Evolutionary conservation across 176 grass and related monocot genomes (phyloP).

Genomic region (Calamus simplicifolius): DNA sequence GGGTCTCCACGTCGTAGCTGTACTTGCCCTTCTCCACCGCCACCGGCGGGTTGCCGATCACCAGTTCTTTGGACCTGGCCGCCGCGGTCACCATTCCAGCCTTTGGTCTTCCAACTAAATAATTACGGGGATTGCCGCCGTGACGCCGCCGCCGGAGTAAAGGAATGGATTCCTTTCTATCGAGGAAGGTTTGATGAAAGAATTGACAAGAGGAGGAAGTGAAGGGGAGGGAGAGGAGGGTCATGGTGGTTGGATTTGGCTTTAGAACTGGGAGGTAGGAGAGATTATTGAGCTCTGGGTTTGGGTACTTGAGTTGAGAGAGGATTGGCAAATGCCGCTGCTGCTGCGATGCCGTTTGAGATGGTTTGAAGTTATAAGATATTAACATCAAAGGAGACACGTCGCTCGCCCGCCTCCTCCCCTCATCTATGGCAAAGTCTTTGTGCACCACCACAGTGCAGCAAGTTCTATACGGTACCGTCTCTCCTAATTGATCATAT

Average conservation of each 20-base stretch:
- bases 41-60: slow-evolving; percentile 22
- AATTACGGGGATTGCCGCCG: background rate
- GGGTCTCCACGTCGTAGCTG: slow-evolving; percentile 74
- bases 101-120: background rate
- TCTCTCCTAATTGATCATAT: too few species aligned
- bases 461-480: too few species aligned
- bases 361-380: too few species aligned
- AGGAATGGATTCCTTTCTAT: background rate
- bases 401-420: too few species aligned
- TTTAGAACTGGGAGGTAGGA: too few species aligned
- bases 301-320: too few species aligned
- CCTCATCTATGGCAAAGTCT: too few species aligned
- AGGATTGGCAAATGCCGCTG: too few species aligned
- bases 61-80: slow-evolving; percentile 12
- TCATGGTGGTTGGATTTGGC: background rate
- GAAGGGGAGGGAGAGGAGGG: slow-evolving; percentile 6
- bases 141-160: background rate
- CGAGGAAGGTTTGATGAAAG: background rate
- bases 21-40: slow-evolving; percentile 26
- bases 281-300: too few species aligned
- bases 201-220: background rate
- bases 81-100: background rate
- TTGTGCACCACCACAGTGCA: too few species aligned
- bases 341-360: too few species aligned
- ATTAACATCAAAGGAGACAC: too few species aligned